These are phyloP conservation scores for Alternaria brassicae DNA, from an alignment of 2,329 filamentous ascomycete genomes.

Conservation along the genomic window DNA sequence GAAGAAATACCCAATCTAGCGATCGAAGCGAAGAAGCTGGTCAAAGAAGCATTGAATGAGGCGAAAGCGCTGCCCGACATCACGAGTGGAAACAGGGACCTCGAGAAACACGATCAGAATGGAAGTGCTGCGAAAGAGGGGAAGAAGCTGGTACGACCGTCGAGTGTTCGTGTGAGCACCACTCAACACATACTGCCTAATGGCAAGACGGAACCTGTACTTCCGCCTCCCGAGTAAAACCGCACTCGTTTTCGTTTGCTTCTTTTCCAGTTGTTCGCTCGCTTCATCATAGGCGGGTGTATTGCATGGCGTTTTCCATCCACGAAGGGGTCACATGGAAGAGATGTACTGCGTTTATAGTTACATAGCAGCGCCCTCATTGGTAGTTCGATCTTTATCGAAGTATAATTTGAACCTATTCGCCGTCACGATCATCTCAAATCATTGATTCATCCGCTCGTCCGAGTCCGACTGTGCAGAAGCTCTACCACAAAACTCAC, in stretches of 20 bases:
- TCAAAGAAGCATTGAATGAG: conserved; percentile 43
- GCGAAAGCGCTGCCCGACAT: conserved; percentile 14
- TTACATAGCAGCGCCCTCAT: background rate
- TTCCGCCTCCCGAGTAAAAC: conserved; percentile 8
- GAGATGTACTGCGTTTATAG: background rate
- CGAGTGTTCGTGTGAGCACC: conserved; percentile 24
- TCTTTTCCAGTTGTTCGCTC: background rate
- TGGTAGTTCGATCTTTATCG: background rate
- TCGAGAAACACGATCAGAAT: background rate
- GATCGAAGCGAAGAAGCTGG: conserved; percentile 55
- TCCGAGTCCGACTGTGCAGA: background rate
- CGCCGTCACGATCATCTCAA: background rate
- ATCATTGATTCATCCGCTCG: background rate
- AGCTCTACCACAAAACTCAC: background rate
- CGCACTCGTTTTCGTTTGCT: background rate
- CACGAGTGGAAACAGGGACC: conserved; percentile 1
- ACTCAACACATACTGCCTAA: conserved; percentile 22
- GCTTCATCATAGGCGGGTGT: conserved; percentile 1
- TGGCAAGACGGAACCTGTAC: conserved; percentile 14
- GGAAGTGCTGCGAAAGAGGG: conserved; percentile 1
- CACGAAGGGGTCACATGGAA: background rate
- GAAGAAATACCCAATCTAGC: conserved; percentile 53
- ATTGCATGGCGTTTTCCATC: conserved; percentile 13
- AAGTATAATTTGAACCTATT: background rate
- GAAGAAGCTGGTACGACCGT: conserved; percentile 20